Base-by-base conservation (phyloP, 1,284 basidiomycete genomes). In the Leccinum huronense region DNA sequence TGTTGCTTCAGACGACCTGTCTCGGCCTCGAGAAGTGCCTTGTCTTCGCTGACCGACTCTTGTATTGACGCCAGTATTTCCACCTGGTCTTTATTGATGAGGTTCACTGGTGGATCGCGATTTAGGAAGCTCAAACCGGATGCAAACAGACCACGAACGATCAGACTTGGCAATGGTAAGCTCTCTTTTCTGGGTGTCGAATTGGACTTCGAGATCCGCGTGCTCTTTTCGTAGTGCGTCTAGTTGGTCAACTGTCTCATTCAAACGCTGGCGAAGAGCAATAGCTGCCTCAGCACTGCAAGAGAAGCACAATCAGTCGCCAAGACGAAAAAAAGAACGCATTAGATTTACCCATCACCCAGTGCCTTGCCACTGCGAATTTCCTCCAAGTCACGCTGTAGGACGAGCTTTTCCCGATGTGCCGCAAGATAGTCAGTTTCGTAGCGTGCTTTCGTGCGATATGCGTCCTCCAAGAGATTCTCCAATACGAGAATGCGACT, bases 401-500 rank as follows among this genome's bases (percentile, higher is more conserved):
- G 76, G 3, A 93, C 83, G 30, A 97, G 82, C 74, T 90, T 91
- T 76, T 93, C 90, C 31, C 93, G 83, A 75, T 96, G 94, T 31
- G 91, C 90, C 3, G 86, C 83, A 10, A 98, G 80, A 74, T 96
- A 97, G 74, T 98, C 95, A 13, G 82, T 80, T 77, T 98, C 95
- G 71, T 98, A 98, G 33, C 93, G 83, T 42, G 86, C 82, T 79
- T 97, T 96, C 86, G 94, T 91, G 67, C 91, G 83, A 68, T 92
- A 94, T 40, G 95, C 90, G 71, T 98, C 96, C 60, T 95, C 93
- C 59, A 98, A 81, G 64, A 97, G 78, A 69, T 94, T 95, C 79
- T 98, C 94, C 45, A 98, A 80, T 7, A 97, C 93, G 13, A 94
- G 75, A 3, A 95, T 79, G 27, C 87, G 84, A 65, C 89, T 91